A percentile compares a stretch with the other conserved stretches of the same genome.
These are phyloP conservation scores for Backusella luteola DNA, from an alignment of 192 early-diverging fungal genomes.

Conservation along the genomic window DNA sequence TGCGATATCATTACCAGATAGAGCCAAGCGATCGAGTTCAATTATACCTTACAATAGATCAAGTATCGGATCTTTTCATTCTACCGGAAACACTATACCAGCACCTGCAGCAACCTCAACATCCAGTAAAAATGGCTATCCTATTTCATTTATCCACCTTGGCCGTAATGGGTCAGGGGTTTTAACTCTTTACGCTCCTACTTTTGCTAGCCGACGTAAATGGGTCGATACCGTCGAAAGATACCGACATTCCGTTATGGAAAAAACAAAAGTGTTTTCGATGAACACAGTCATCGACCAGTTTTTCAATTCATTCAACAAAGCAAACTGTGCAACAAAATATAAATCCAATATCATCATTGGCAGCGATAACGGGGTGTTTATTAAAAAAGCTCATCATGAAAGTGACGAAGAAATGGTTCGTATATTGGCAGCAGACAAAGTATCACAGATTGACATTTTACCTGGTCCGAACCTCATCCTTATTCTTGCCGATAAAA, in stretches of 20 bases:
- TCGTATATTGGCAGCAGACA: conserved; percentile 67
- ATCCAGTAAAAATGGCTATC: conserved; percentile 60
- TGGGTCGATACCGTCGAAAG: conserved; percentile 85
- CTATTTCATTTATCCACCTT: conserved; percentile 73
- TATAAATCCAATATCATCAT: conserved; percentile 67
- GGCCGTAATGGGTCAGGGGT: conserved; percentile 57
- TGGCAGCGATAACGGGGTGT: conserved; percentile 87
- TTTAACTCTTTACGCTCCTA: conserved; percentile 75
- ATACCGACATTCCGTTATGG: conserved; percentile 46
- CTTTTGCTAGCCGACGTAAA: conserved; percentile 67
- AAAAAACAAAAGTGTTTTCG: conserved; percentile 52
- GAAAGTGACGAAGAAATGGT: conserved; percentile 47
- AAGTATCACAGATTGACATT: conserved; percentile 85
- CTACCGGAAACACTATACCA: conserved; percentile 16
- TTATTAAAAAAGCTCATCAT: conserved; percentile 44
- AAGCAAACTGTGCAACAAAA: conserved; percentile 54
- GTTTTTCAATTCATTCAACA: conserved; percentile 52
- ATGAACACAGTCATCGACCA: conserved; percentile 50
- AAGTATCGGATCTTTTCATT: conserved; percentile 7
- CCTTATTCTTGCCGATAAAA: conserved; percentile 78
- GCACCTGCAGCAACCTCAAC: conserved; percentile 16
- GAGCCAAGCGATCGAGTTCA: conserved; percentile 25
- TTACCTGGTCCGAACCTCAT: conserved; percentile 78
- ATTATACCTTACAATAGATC: conserved; percentile 33
- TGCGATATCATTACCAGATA: conserved; percentile 43